These are phyloP conservation scores for Phialemoniopsis sp. DNA, from an alignment of 2,329 filamentous ascomycete genomes.

Conservation along the genomic window DNA sequence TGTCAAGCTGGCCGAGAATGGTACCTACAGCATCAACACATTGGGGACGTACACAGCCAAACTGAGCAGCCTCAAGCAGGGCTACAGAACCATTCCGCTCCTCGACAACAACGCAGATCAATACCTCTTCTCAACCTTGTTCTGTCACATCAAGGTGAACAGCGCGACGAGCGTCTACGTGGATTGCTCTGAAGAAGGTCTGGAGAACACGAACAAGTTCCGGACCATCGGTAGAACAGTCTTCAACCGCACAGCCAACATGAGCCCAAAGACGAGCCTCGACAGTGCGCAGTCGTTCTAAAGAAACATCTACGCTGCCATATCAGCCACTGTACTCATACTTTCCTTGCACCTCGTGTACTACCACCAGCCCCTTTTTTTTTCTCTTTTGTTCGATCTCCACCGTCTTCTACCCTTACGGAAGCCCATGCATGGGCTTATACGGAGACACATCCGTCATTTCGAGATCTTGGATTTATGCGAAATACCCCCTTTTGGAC, in stretches of 20 bases:
- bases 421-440: no score
- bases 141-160: conserved; percentile 76
- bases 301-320: no score
- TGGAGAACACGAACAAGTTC: conserved; percentile 45
- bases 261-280: conserved; percentile 45
- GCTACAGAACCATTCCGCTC: conserved; percentile 87
- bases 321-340: conserved; percentile 7
- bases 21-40: conserved; percentile 60
- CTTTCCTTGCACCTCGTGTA: conserved; percentile 2
- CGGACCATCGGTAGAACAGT: conserved; percentile 54
- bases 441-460: no score
- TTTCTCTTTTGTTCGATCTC: background rate
- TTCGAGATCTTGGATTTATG: no score
- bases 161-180: conserved; percentile 54
- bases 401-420: background rate
- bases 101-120: conserved; percentile 86
- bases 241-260: conserved; percentile 47
- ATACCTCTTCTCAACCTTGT: conserved; percentile 91
- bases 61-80: conserved; percentile 81
- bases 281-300: conserved; percentile 22
- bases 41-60: conserved; percentile 92
- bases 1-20: conserved; percentile 81
- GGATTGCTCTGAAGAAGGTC: conserved; percentile 33
- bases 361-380: background rate
- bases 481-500: no score